Percentiles rank a stretch among this genome's conserved stretches.
Conservation (phyloP, 2,329 filamentous ascomycete genomes). For the Aspergillus japonicus region DNA sequence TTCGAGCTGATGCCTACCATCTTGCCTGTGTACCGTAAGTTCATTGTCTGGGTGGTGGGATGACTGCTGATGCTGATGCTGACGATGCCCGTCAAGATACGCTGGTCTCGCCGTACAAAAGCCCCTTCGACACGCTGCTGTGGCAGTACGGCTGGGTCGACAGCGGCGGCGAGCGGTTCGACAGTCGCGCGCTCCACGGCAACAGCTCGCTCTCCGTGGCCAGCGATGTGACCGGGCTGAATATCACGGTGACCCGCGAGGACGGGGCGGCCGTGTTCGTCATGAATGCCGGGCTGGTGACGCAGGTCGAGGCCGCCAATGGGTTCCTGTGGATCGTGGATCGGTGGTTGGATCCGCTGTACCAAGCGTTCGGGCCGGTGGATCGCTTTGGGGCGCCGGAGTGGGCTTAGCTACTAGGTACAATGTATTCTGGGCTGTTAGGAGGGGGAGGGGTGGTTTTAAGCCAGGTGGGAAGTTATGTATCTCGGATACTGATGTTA, state of each 20-base stretch:
- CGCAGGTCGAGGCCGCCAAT: not conserved
- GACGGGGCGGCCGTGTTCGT: not conserved
- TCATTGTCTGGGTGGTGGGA: too few species aligned
- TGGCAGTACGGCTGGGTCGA: not conserved
- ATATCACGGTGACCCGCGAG: not conserved
- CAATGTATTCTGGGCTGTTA: too few species aligned
- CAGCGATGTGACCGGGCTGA: not conserved
- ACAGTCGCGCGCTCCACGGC: not conserved
- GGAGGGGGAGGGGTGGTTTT: too few species aligned
- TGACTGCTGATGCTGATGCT: too few species aligned
- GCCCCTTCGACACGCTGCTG: not conserved
- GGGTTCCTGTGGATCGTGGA: slow-evolving; percentile 1
- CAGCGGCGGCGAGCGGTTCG: not conserved
- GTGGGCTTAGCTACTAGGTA: not conserved
- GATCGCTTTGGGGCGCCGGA: not conserved
- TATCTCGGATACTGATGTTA: too few species aligned
- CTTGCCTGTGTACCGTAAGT: not conserved
- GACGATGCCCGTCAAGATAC: not conserved
- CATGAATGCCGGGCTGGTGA: not conserved
- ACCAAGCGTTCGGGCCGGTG: not conserved
- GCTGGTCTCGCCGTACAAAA: not conserved
- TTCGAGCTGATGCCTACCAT: not conserved
- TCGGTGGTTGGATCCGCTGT: slow-evolving; percentile 1
- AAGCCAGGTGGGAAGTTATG: too few species aligned
- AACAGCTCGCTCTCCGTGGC: not conserved